Evolutionary conservation across 2,329 filamentous ascomycete genomes (phyloP), one percentile per base, ranked within the genome.

Genomic region (Fusarium compactum): DNA sequence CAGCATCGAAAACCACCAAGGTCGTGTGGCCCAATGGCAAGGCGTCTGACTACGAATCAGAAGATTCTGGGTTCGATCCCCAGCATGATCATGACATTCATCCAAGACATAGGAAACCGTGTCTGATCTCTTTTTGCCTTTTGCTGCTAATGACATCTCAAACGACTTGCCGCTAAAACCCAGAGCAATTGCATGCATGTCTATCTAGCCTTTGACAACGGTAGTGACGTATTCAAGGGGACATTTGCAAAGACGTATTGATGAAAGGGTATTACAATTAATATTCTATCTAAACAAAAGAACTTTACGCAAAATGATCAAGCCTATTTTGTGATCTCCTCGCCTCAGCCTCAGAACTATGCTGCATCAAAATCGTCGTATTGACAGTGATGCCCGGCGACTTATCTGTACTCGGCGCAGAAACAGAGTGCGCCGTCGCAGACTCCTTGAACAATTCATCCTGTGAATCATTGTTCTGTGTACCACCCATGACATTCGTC

Each of bases 21-120:
- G 65, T 62, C 65, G 63, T 57, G 67, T 69, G 65, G 67, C 65
- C 67, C 66, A 70, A 70, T 72, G 71, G 72, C 70, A 73, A 73
- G 70, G 72, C 72, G 70, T 74, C 72, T 74, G 72, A 72, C 72
- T 74, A 74, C 72, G 72, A 74, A 74, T 74, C 72, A 74, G 72
- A 71, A 74, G 72, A 74, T 74, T 71, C 62, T 71, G 70, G 72
- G 72, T 74, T 74, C 72, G 72, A 74, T 65, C 72, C 72, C 72
- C 67, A 73, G 62, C 70, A 62, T 71, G 72, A 63, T 67, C 64
- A 67, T 2, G 16, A 25, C 18, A 6, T 6, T 22, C 16, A 3
- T 4, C 6, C 3, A 15, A 38, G 12, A 8, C 22, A 30, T 3
- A 8, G 3, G 6, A 7, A 11, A 4, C 6, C 7, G 34, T n/a